phyloP scores from a whole-genome alignment of 1,284 basidiomycete genomes.

The Heliocybe sulcata region DNA sequence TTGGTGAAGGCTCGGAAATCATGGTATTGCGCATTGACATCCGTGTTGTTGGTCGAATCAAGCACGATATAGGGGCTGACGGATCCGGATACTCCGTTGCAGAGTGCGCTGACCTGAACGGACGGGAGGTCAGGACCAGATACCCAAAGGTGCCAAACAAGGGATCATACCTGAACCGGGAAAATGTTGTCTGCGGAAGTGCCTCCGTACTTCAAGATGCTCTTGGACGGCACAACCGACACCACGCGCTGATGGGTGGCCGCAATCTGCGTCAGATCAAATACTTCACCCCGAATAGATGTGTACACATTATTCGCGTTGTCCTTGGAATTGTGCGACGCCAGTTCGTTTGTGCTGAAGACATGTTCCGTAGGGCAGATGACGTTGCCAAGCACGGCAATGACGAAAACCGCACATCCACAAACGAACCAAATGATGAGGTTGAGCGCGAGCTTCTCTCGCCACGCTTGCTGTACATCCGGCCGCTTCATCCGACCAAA shows the following conservation, averaged over 20 bases:
- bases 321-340: conserved; percentile 58
- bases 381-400: conserved; percentile 80
- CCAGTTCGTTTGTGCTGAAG: conserved; percentile 74
- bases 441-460: conserved; percentile 96
- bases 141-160: neutral
- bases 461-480: conserved; percentile 94
- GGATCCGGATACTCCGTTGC: conserved; percentile 77
- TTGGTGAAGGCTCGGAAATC: conserved; percentile 88
- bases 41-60: conserved; percentile 75
- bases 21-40: conserved; percentile 84
- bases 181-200: conserved; percentile 74
- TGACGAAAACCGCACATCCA: conserved; percentile 84
- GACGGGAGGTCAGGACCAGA: conserved; percentile 6
- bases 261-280: conserved; percentile 64
- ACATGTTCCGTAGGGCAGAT: conserved; percentile 96
- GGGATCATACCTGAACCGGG: conserved; percentile 78
- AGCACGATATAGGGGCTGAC: conserved; percentile 85
- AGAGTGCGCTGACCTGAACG: conserved; percentile 81
- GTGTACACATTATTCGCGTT: conserved; percentile 74
- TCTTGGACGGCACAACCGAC: conserved; percentile 67
- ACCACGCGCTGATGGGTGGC: conserved; percentile 63
- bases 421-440: conserved; percentile 96
- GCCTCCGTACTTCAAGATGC: conserved; percentile 82
- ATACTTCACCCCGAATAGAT: conserved; percentile 89
- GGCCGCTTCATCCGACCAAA: conserved; percentile 89